phyloP scores from a whole-genome alignment of 129 eudicot genomes.

The Centrapalus pauciflorus region DNA sequence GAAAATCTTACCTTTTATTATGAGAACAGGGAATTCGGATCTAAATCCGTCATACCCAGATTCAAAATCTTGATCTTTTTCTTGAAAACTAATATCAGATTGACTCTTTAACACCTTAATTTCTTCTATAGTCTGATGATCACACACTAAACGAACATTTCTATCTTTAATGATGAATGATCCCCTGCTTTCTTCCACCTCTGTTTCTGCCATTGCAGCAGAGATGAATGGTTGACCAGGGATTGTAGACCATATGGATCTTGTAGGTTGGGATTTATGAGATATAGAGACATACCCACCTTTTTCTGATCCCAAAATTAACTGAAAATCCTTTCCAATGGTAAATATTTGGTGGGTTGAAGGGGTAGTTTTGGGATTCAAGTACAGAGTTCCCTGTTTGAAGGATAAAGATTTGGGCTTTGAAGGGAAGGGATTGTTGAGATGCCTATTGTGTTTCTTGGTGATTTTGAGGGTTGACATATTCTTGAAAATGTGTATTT shows the following conservation, averaged over 20 bases:
- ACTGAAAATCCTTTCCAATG: constrained; percentile 64
- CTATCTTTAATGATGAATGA: constrained; percentile 72
- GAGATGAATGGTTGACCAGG: constrained; percentile 89
- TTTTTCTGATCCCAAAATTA: constrained; percentile 52
- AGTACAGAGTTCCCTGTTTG: constrained; percentile 47
- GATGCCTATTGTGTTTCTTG: constrained; percentile 80
- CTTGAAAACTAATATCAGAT: constrained; percentile 14
- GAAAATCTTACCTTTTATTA: constrained; percentile 65
- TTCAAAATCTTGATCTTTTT: constrained; percentile 35
- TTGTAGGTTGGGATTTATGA: constrained; percentile 54
- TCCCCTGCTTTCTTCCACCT: constrained; percentile 96
- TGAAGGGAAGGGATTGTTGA: constrained; percentile 93
- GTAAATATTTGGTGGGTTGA: constrained; percentile 45
- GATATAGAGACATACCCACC: constrained; percentile 68
- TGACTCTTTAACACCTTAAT: constrained; percentile 34
- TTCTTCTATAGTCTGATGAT: constrained; percentile 74
- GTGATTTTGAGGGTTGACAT: constrained; percentile 65
- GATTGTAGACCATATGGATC: constrained; percentile 78
- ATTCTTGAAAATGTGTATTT: constrained; percentile 11
- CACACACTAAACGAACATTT: constrained; percentile 48
- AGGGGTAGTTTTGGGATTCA: constrained; percentile 42
- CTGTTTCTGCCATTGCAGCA: constrained; percentile 84
- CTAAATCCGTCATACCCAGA: constrained; percentile 25
- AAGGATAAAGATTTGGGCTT: constrained; percentile 53
- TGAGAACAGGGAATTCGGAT: constrained; percentile 49